A percentile compares a stretch with the other conserved stretches of the same genome.
phyloP scores from a whole-genome alignment of 176 grass and related monocot genomes.

The Oryza longistaminata region DNA sequence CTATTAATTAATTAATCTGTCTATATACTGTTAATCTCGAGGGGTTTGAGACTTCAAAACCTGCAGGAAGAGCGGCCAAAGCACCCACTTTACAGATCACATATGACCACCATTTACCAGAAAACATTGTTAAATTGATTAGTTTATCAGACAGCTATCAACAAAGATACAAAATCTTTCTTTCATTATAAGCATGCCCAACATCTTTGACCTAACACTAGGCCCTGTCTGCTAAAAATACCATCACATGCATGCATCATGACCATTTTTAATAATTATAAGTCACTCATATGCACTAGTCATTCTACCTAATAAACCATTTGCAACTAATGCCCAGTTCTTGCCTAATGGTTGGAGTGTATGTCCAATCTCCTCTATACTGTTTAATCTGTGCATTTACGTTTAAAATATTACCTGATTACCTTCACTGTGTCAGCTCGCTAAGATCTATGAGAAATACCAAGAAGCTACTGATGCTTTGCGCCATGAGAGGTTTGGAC shows the following conservation, averaged over 20 bases:
- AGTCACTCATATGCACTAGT: neutral
- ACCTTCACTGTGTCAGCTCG: constrained; percentile 58
- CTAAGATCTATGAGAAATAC: constrained; percentile 98
- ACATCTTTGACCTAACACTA: constrained; percentile 28
- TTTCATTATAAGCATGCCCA: constrained; percentile 27
- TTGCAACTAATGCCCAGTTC: neutral
- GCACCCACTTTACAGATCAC: neutral
- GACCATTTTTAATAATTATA: neutral
- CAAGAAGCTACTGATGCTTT: constrained; percentile 97
- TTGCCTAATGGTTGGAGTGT: constrained; percentile 82
- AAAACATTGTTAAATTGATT: neutral
- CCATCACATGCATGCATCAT: neutral
- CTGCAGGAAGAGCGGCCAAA: too few relatives aligned
- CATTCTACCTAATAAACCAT: neutral
- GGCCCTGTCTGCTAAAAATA: constrained; percentile 14
- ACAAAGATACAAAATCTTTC: neutral
- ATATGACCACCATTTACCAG: neutral
- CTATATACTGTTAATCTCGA: neutral
- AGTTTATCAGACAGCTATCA: neutral
- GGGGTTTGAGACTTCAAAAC: neutral
- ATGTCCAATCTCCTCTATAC: constrained; percentile 36
- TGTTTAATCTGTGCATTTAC: constrained; percentile 22
- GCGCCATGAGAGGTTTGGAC: constrained; percentile 82
- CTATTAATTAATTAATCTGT: neutral
- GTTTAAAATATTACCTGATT: constrained; percentile 32